Base-by-base conservation (phyloP, 768 basidiomycete species). In the Leccinum imitatum region DNA sequence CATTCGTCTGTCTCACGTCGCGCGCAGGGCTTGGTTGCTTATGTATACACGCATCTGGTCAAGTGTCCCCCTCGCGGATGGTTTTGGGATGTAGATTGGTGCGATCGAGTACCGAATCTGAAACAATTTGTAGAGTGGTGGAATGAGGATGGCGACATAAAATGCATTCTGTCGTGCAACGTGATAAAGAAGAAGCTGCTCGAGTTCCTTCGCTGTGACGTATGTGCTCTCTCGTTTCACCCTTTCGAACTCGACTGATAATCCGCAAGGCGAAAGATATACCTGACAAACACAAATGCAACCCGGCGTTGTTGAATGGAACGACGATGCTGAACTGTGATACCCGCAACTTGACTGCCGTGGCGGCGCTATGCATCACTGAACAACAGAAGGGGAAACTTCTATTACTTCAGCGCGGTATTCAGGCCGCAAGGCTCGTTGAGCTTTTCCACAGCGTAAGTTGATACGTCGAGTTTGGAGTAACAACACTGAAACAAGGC, bases 391-490 rank as follows among this genome's bases (percentile, higher is more conserved):
- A 52, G 37, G 2, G 50, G 6, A 25, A 47, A 27, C 58, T 69
- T 31, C 58, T 35, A 14, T 14, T 57, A 53, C 44, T 37, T 6
- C 51, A 48, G 17, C 17, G 37, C 11, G 53, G 47, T n/a, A 7
- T 13, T 35, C 33, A 35, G 33, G 33, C 33, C 33, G 0, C 0
- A 33, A 35, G 53, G n/a, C 57, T 73, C 7, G 23, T 64, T 3
- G 73, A 69, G 5, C 54, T 73, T 51, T 63, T 73, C n/a, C 63
- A 73, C 39, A 30, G 44, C 14, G 71, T 73, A 55, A 56, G 71
- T 63, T 30, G 10, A 52, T 25, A 10, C 1, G n/a, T 19, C 7
- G n/a, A 30, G 4, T 41, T 21, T 35, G 3, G 35, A 35, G 3
- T 14, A 44, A 31, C 30, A 46, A 48, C 19, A 17, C 52, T 66